These are phyloP conservation scores for Lecanicillium sp. DNA, from an alignment of 2,329 filamentous ascomycete species.

Conservation along the genomic window DNA sequence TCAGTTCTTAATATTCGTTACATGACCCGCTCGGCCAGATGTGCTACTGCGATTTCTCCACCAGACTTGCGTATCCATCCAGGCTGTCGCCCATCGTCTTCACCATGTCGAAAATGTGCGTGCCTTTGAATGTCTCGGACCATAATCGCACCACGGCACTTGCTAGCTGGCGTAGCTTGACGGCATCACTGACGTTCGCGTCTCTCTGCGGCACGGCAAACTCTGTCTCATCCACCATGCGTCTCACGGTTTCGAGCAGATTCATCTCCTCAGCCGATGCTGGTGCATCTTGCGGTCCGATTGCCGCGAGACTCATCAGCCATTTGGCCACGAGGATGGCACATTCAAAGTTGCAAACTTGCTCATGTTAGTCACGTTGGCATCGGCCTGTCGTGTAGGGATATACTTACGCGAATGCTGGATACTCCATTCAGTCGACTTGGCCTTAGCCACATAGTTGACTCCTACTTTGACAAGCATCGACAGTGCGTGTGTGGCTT, in stretches of 20 bases:
- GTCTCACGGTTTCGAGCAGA: slow-evolving; percentile 49
- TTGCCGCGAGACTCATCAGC: slow-evolving; percentile 50
- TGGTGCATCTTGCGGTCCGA: slow-evolving; percentile 44
- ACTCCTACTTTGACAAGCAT: slow-evolving; percentile 60
- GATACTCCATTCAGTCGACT: slow-evolving; percentile 57
- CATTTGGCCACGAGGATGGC: slow-evolving; percentile 56
- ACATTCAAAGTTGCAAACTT: slow-evolving; percentile 56
- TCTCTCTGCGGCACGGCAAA: slow-evolving; percentile 51
- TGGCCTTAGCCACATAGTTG: slow-evolving; percentile 55
- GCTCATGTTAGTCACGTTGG: slow-evolving; percentile 16
- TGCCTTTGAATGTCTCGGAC: slow-evolving; percentile 57
- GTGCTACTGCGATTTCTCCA: slow-evolving; percentile 38
- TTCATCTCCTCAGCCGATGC: slow-evolving; percentile 47
- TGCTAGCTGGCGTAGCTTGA: slow-evolving; percentile 49
- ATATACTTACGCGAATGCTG: slow-evolving; percentile 50
- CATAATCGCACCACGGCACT: slow-evolving; percentile 54
- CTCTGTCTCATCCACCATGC: slow-evolving; percentile 57
- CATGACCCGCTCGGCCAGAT: not conserved
- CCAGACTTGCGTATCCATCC: slow-evolving; percentile 50
- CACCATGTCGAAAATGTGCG: slow-evolving; percentile 55
- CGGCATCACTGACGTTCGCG: slow-evolving; percentile 40
- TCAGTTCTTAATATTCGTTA: not conserved
- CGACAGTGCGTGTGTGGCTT: slow-evolving; percentile 62
- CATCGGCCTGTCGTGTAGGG: not conserved
- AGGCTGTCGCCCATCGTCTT: slow-evolving; percentile 52